Base-by-base conservation (phyloP, 768 basidiomycete species). In the Termitomyces sp. region DNA sequence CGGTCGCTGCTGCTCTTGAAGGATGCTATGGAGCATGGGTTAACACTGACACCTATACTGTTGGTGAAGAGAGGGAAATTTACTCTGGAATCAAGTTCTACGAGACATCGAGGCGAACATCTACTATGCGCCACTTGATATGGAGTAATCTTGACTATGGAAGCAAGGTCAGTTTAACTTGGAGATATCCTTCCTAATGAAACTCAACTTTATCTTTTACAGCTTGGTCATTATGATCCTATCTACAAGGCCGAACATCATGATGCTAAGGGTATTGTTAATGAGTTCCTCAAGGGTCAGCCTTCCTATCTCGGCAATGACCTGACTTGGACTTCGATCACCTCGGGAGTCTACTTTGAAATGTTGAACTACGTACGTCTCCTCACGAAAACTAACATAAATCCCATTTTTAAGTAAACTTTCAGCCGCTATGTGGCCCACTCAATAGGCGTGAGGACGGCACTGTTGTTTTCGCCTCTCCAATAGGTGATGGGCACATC, bases 111-210 rank as follows among this genome's bases (percentile, higher is more conserved):
- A 68, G 72, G 48, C 66, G 70, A 30, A 65, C 59, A 12, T 58
- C 58, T 11, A 57, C 68, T 14, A 60, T 74, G 58, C 61, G 68
- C 22, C 76, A 77, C 59, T 71, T 71, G 45, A 66, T 77, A 22
- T 77, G 70, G 69, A 74, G 74, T 58, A 73, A 66, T 56, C 59
- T 77, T 17, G 74, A 75, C 55, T 77, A 77, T 58, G 65, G 62
- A 5, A 65, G 66, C 62, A 76, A 75, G 69, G 75, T 76, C 30
- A 3, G 26, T 49, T 26, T 19, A 28, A 24, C 3, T 9, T 49
- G 15, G 14, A 21, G 8, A 48, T 24, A 21, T 19, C 12, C 42
- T 37, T 41, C 12, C 2, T 5, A 32, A 5, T 34, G 32, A 35
- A 53, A 43, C 22, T 26, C 2, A 22, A 12, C 3, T 6, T 38